Evolutionary conservation across 2,329 filamentous ascomycete species (phyloP).

Genomic region (Hymenoscyphus linearis): DNA sequence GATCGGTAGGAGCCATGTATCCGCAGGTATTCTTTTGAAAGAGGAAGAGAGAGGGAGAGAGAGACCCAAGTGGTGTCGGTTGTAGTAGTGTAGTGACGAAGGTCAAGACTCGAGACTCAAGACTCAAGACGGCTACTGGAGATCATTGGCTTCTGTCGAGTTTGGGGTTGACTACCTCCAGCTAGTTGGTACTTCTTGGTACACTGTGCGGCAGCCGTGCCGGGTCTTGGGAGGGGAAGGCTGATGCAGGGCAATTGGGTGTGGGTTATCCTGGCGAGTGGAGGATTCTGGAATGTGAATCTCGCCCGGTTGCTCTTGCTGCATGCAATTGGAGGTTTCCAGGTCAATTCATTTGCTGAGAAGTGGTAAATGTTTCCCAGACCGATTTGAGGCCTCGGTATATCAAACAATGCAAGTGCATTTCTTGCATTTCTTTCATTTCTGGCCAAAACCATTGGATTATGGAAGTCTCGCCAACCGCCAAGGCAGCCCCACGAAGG

Average conservation of each 20-base stretch:
- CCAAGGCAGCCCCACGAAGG: background rate
- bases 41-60: too few relatives aligned
- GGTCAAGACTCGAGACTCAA: too few relatives aligned
- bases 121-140: background rate
- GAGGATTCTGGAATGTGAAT: conserved; percentile 8
- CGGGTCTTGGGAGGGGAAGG: conserved; percentile 2
- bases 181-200: too few relatives aligned
- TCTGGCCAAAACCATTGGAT: background rate
- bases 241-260: too few relatives aligned
- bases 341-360: conserved; percentile 1
- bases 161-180: background rate
- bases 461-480: background rate
- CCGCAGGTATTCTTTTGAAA: too few relatives aligned
- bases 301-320: conserved; percentile 9
- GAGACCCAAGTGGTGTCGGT: too few relatives aligned
- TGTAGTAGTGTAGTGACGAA: background rate
- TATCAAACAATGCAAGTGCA: conserved; percentile 1
- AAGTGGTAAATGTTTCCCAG: conserved; percentile 3
- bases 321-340: conserved; percentile 4
- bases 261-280: background rate
- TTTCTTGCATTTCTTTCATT: background rate
- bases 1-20: conserved; percentile 27
- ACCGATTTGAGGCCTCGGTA: too few relatives aligned
- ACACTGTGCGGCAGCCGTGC: background rate
- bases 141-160: conserved; percentile 6